Evolutionary conservation across 768 basidiomycete genomes (phyloP), one percentile per base, ranked within the genome.

Genomic region (Tylopilus vinaceipallidus): DNA sequence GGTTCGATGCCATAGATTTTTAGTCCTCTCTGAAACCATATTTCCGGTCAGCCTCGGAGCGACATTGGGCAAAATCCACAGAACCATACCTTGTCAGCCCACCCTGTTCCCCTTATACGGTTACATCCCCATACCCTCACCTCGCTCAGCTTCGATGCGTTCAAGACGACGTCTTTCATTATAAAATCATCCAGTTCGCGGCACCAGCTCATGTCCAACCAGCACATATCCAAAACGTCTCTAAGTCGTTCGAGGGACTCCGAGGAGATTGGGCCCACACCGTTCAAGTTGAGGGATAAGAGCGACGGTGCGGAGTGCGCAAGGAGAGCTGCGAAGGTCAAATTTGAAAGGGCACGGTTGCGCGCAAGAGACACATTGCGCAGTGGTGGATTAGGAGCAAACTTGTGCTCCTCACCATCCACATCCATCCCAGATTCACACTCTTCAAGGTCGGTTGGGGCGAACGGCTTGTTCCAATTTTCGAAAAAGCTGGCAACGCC

Each of bases 131-230:
- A n/a, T n/a, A n/a, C n/a, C n/a, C n/a, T n/a, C n/a, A n/a, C n/a
- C n/a, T n/a, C n/a, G n/a, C 6, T 55, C 19, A 86, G 50, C 20
- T 68, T 60, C 0, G 61, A 44, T 45, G 78, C 76, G 1, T 61
- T 68, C 12, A 78, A 73, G 36, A 93, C 59, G 56, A 93, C 70
- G 13, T 72, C 78, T 66, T 89, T 86, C 54, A 98, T 70, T 3
- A 87, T 75, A 60, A 88, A 94, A 67, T 98, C 88, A 50, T 94
- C 86, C 34, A 89, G 75, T 19, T 79, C 77, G 41, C 95, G 73
- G 58, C 93, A 93, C 80, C 88, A 98, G 1, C 94, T 87, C 3
- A 94, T 68, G 61, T 98, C 89, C 34, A 98, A 53, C 61, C 71
- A 76, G 57, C 64, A 69, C 62, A 95, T 53, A 30, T 75, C 69